Base-by-base conservation (phyloP, 2,329 filamentous ascomycete genomes). In the Aureobasidium sp. region DNA sequence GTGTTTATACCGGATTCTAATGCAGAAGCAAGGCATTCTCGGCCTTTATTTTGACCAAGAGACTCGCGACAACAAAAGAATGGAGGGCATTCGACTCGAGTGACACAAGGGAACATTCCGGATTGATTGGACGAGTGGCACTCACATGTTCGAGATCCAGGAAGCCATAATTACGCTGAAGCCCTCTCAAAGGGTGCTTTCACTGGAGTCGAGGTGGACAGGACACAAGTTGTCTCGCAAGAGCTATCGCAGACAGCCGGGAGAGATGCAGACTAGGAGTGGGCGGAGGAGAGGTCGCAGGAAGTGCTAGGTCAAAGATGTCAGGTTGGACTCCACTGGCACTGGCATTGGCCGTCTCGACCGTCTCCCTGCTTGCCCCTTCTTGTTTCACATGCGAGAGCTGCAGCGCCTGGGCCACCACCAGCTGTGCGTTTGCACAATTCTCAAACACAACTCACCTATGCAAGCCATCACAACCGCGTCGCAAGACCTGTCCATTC, bases 111-210 rank as follows among this genome's bases (percentile, higher is more conserved):
- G 5, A 48, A 29, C 37, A 48, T 39, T 59, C 56, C 19, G 33
- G 19, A 24, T 40, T 19, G 42, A 47, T 29, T 17, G 50, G n/a
- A 40, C 22, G 19, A 35, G 52, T 24, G 22, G 40, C 19, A 65
- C 65, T 64, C 45, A 66, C 65, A 66, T 65, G 22, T 64, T 66
- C 7, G 65, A 65, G 27, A 66, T 62, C 59, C 61, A 65, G 24
- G 64, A 65, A 52, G 64, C 48, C 64, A 65, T 65, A 53, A 17
- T 63, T 42, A 29, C 54, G 19, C 31, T 48, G 39, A 45, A 45
- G 53, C 17, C 53, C 53, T 45, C n/a, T 57, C 40, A 57, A 15
- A 57, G 53, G 53, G 53, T 22, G 14, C 15, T 11, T 33, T 35
- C 53, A 29, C n/a, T 45, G 11, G 14, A 9, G 14, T 35, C 39